Conservation (phyloP, 108 stramenopile species). For the Chaetoceros muelleri region DNA sequence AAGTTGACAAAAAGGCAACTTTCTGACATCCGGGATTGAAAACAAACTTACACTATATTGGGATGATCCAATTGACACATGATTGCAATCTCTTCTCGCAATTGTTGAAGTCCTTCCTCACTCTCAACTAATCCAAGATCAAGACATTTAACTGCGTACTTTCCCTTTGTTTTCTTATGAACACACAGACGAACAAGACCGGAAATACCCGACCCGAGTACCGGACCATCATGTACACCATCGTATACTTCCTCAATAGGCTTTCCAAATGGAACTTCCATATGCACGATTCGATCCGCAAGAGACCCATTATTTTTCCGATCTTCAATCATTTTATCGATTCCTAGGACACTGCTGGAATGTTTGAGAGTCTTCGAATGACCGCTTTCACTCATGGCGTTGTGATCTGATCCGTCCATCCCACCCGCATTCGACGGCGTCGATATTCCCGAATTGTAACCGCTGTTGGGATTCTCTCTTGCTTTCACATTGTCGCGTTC, state of each 20-base stretch:
- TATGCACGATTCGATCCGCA: constrained; percentile 53
- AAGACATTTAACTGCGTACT: constrained; percentile 79
- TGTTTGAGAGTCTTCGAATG: constrained; percentile 23
- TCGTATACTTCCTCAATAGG: constrained; percentile 84
- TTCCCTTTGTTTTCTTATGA: constrained; percentile 53
- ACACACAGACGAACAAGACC: constrained; percentile 69
- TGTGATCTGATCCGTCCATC: background rate
- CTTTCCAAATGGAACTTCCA: constrained; percentile 80
- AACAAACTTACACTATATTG: constrained; percentile 38
- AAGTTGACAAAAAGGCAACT: background rate
- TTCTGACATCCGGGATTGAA: background rate
- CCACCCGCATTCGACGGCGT: background rate
- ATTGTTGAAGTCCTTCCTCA: constrained; percentile 55
- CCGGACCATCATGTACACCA: constrained; percentile 72
- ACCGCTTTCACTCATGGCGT: too few relatives aligned
- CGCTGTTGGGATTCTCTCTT: background rate
- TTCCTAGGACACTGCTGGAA: constrained; percentile 34
- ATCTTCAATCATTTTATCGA: constrained; percentile 37
- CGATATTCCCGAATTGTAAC: background rate
- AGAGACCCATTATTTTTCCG: constrained; percentile 34
- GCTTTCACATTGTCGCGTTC: too few relatives aligned
- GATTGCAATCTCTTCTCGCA: constrained; percentile 80
- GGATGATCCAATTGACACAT: constrained; percentile 89
- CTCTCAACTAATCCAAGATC: constrained; percentile 70
- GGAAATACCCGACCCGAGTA: constrained; percentile 69